phyloP scores from a whole-genome alignment of 2,329 filamentous ascomycete genomes.

The Fusarium clavum region DNA sequence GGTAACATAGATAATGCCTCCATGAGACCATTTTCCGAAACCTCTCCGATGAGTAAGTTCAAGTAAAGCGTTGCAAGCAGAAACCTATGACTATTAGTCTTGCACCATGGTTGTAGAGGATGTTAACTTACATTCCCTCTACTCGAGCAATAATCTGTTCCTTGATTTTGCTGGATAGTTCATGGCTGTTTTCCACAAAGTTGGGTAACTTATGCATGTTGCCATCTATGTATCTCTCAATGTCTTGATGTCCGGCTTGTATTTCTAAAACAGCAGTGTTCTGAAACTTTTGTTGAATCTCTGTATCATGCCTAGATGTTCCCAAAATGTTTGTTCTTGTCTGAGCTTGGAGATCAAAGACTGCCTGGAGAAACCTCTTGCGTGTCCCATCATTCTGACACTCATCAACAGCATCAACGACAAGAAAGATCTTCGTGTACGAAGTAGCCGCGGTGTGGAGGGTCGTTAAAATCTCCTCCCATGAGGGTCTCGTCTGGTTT shows the following conservation, averaged over 20 bases:
- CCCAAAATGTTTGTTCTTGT: slow-evolving; percentile 22
- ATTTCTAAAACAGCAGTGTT: background rate
- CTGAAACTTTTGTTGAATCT: background rate
- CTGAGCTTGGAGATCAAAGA: slow-evolving; percentile 5
- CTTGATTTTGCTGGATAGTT: too few species aligned
- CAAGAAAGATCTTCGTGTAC: background rate
- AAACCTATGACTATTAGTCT: background rate
- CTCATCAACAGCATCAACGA: slow-evolving; percentile 5
- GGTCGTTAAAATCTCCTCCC: background rate
- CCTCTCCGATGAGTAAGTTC: background rate
- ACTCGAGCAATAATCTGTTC: background rate
- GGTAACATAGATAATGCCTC: slow-evolving; percentile 32
- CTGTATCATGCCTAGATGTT: slow-evolving; percentile 27
- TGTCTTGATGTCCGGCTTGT: background rate
- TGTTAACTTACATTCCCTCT: background rate
- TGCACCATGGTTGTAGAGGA: rapidly evolving
- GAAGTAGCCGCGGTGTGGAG: background rate
- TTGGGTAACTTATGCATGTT: background rate
- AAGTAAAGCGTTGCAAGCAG: background rate
- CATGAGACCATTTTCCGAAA: background rate
- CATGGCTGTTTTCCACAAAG: background rate
- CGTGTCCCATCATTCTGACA: background rate
- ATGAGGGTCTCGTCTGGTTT: background rate
- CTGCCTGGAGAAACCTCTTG: background rate
- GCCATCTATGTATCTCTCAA: background rate